Base-by-base conservation (phyloP, 306 rosid genomes). In the Ormosia emarginata region DNA sequence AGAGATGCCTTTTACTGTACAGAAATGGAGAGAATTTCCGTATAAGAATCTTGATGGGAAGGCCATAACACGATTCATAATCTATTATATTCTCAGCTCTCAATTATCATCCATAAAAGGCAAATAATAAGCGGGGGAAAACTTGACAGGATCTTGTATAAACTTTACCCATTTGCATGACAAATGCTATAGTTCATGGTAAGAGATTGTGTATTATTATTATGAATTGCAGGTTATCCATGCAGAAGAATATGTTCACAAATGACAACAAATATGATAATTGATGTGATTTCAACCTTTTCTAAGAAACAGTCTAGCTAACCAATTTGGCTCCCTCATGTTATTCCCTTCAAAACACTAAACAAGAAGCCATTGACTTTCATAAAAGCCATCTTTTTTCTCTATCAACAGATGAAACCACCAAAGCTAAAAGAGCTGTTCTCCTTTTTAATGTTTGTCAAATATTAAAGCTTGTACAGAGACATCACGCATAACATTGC, bases 341-440 rank as follows among this genome's bases (percentile, higher is more conserved):
- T 17, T 18, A 62, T 12, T 63, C 74, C 53, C 81, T 75, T 68
- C 5, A 5, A 36, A 36, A 36, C 78, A 39, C 63, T 6, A 1
- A 1, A 36, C 6, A 77, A 69, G 74, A 67, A 82, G 53, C 71
- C 66, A 47, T 70, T 79, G 4, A 67, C 77, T 76, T 77, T 24
- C 61, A 75, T 57, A 40, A 75, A 56, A 63, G 30, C 71, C 85
- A 70, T n/a, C 64, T 41, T 39, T 50, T 63, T 61, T 74, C 50
- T 79, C 44, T 77, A 29, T 55, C 76, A 59, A 46, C 58, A 46
- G 37, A 44, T 44, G 47, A 82, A 84, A 53, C 83, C 65, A 77
- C 68, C 57, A 57, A 13, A 33, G 70, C 74, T 39, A 53, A 65
- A 70, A 72, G 41, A 74, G 29, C 73, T 61, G 53, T 32, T 52